Evolutionary conservation across 805 yeast species (phyloP), one percentile per base, ranked within the genome.

Genomic region (Novakomyces olei): DNA sequence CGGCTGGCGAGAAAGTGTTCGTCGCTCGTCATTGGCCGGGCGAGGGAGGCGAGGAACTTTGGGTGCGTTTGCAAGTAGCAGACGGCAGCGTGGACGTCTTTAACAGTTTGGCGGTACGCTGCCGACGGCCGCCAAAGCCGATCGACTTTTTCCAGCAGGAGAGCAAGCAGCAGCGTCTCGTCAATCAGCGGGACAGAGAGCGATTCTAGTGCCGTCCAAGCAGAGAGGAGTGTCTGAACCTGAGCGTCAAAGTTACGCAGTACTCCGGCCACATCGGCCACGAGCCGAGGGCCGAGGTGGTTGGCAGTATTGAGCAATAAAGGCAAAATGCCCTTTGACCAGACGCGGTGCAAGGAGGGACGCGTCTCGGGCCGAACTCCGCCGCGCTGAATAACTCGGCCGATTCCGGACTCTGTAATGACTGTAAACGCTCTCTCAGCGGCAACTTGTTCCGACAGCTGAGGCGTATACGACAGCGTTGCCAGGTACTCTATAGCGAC

Each of bases 241-340:
- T 79, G 94, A 29, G 63, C 62, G 8, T 64, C 55, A 50, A 77
- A 83, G 20, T 67, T 61, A 15, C 64, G 57, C 3, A 72, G 57
- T 38, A 79, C 75, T 29, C 67, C 54, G 37, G 74, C 63, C 5
- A 70, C 53, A 36, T 79, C 88, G 2, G 79, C 70, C 1, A 73
- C 41, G 2, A 74, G 57, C 27, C 67, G 59, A 1, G 62, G 61
- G 1, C 85, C 85, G 37, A 80, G 66, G 31, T 61, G 64, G 18
- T 70, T 60, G 26, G 79, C 46, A 10, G 78, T 50, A 1, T 66
- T 55, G 32, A 78, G 53, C 15, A 75, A 54, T 4, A 78, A 65
- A 0, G 88, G 71, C 19, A 83, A 55, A 12, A 83, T 52, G 1
- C 93, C 92, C 44, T 72, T 69, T n/a, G 69, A 64, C 95, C 95